Conservation (phyloP, 345 rosid species). For the Luvunga scandens region DNA sequence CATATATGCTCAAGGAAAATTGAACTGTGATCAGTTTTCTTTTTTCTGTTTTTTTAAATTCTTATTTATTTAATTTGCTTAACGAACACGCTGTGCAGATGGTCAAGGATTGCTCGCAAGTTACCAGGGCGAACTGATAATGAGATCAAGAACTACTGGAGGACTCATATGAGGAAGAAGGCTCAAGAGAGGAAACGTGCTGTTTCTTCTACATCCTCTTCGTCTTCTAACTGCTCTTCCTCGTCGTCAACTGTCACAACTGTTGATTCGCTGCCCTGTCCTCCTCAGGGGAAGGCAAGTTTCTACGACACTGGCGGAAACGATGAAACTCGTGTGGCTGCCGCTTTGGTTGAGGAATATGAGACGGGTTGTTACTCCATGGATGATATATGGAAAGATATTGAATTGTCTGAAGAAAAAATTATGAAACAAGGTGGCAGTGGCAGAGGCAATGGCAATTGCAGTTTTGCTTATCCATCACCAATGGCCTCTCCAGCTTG, state of each 20-base stretch:
- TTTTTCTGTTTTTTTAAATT: neutral
- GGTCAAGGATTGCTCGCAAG: conserved; percentile 94
- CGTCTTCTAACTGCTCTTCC: conserved; percentile 49
- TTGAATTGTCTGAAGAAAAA: conserved; percentile 48
- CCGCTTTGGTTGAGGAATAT: conserved; percentile 30
- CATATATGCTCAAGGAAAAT: no score
- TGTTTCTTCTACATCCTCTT: conserved; percentile 42
- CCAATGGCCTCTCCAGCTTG: conserved; percentile 52
- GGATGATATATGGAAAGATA: conserved; percentile 96
- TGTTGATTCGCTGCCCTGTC: conserved; percentile 38
- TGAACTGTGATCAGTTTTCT: neutral
- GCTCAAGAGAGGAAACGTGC: conserved; percentile 69
- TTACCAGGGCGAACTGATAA: conserved; percentile 96
- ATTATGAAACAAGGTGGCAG: conserved; percentile 53
- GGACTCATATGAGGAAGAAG: conserved; percentile 85
- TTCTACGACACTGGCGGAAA: conserved; percentile 84
- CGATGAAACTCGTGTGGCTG: neutral
- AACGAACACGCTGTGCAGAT: conserved; percentile 41
- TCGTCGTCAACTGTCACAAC: conserved; percentile 53
- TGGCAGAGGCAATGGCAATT: conserved; percentile 46
- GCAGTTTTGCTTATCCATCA: conserved; percentile 39
- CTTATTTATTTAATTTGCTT: neutral
- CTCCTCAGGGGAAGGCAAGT: conserved; percentile 52
- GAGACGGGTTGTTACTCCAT: conserved; percentile 48
- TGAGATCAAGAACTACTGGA: conserved; percentile 96